These are phyloP conservation scores for Mycena pura DNA, from an alignment of 768 basidiomycete genomes.

Conservation along the genomic window DNA sequence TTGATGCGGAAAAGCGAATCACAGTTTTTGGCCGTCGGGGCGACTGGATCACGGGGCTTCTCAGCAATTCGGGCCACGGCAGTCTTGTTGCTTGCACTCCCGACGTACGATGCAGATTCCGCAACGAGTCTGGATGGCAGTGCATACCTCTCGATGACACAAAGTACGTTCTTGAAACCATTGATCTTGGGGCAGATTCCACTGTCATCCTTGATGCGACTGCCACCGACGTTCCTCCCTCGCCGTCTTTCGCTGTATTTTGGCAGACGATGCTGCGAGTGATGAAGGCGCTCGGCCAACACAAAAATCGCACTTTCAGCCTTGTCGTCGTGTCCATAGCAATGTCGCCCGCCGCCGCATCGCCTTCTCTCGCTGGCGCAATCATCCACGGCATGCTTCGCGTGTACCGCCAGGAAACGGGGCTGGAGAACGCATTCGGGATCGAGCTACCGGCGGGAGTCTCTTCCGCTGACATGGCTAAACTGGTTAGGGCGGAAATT, in stretches of 20 bases:
- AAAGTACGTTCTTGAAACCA: background rate
- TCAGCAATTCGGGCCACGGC: background rate
- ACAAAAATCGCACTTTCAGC: background rate
- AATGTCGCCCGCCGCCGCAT: background rate
- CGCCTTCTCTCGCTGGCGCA: constrained; percentile 15
- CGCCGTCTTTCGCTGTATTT: constrained; percentile 6
- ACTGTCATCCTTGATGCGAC: constrained; percentile 4
- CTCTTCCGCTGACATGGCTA: background rate
- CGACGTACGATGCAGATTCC: no score
- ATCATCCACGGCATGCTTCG: constrained; percentile 38
- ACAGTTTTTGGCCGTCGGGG: background rate
- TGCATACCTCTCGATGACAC: background rate
- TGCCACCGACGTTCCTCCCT: background rate
- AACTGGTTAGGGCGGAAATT: background rate
- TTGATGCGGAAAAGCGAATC: background rate
- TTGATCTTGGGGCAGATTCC: background rate
- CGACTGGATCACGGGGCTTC: background rate
- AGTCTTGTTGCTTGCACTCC: no score
- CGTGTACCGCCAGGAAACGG: constrained; percentile 36
- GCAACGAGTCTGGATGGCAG: background rate
- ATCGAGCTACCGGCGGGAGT: background rate
- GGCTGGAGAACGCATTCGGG: constrained; percentile 23
- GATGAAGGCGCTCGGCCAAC: constrained; percentile 12
- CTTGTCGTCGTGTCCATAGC: constrained; percentile 12
- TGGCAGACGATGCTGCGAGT: constrained; percentile 11